phyloP scores from a whole-genome alignment of 805 yeast genomes.

The Saitoella complicata region DNA sequence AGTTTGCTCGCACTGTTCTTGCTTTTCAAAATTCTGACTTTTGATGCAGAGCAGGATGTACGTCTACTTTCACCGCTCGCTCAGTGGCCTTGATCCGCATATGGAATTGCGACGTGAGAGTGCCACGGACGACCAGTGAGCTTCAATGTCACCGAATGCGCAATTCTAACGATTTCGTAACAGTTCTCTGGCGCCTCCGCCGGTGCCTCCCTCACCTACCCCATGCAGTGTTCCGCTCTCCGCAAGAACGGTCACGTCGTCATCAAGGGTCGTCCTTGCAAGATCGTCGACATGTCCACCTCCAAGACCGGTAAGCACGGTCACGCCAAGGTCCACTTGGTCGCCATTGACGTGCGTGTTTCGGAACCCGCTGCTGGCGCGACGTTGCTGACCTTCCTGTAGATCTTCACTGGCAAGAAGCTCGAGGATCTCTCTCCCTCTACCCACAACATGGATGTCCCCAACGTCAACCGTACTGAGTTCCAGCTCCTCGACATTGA shows the following conservation, averaged over 20 bases:
- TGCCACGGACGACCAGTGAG: no score
- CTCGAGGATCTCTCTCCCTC: constrained; percentile 99
- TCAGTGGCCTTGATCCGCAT: no score
- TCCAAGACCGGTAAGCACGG: constrained; percentile 99
- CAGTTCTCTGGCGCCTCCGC: constrained; percentile 52
- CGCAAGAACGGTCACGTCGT: constrained; percentile 98
- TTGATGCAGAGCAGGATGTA: no score
- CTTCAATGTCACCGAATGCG: no score
- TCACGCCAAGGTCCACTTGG: constrained; percentile 99
- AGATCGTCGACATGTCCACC: constrained; percentile 98
- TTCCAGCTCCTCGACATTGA: constrained; percentile 89
- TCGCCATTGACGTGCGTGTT: constrained; percentile 56
- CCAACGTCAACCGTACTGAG: constrained; percentile 91
- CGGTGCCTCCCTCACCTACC: constrained; percentile 96
- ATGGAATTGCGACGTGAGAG: no score
- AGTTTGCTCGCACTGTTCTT: no score
- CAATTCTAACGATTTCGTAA: no score
- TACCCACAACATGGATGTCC: constrained; percentile 99
- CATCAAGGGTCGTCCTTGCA: constrained; percentile 98
- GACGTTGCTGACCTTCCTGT: not conserved
- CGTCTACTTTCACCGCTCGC: no score
- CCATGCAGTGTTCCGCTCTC: constrained; percentile 99
- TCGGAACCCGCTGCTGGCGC: not conserved
- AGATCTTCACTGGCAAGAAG: constrained; percentile 95
- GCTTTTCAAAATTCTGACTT: no score